A percentile compares a stretch with the other conserved stretches of the same genome.
phyloP scores from a whole-genome alignment of 1,139 yeast species.

The Scheffersomyces titani region DNA sequence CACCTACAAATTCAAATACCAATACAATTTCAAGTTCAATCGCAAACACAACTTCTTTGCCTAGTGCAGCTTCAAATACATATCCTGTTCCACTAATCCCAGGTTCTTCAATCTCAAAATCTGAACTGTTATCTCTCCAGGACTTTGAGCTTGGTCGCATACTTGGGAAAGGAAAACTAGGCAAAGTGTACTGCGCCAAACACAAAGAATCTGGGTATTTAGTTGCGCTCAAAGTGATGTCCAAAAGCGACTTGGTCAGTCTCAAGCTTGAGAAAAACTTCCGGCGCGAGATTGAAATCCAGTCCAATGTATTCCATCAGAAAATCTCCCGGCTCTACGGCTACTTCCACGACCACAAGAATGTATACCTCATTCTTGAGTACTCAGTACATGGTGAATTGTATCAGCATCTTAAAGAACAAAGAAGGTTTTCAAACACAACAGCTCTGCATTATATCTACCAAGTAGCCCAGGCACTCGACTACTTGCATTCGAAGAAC shows the following conservation, averaged over 20 bases:
- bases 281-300: slow-evolving; percentile 89
- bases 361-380: slow-evolving; percentile 83
- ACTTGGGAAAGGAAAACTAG: slow-evolving; percentile 91
- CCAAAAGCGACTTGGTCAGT: slow-evolving; percentile 71
- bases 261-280: slow-evolving; percentile 86
- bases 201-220: slow-evolving; percentile 76
- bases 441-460: slow-evolving; percentile 77
- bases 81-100: slow-evolving; percentile 1
- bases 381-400: slow-evolving; percentile 87
- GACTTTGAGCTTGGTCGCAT: slow-evolving; percentile 89
- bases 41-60: neutral
- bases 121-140: slow-evolving; percentile 27
- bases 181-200: slow-evolving; percentile 85
- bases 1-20: neutral
- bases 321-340: slow-evolving; percentile 82
- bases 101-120: slow-evolving; percentile 1
- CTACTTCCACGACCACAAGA: slow-evolving; percentile 75
- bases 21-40: neutral
- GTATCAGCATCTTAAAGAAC: slow-evolving; percentile 66
- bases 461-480: slow-evolving; percentile 80
- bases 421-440: slow-evolving; percentile 67
- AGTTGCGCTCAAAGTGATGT: slow-evolving; percentile 91
- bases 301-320: slow-evolving; percentile 72
- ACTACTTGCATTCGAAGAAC: slow-evolving; percentile 72
- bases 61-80: slow-evolving; percentile 1